Evolutionary conservation across 345 rosid genomes (phyloP).

Genomic region (Bretschneidera sinensis): DNA sequence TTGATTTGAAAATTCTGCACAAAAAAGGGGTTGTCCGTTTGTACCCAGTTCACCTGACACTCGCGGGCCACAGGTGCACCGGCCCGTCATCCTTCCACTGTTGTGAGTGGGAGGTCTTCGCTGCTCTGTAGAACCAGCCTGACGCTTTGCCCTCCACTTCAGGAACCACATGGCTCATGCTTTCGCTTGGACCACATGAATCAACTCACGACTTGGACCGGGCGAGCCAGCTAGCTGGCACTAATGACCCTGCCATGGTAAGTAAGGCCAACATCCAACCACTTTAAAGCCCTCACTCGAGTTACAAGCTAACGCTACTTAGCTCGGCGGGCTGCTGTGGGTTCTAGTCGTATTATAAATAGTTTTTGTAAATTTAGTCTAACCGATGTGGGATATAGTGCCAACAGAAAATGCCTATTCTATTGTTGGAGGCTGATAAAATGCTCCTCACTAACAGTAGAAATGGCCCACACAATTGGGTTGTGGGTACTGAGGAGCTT

Average conservation of each 20-base stretch:
- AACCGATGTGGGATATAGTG: too few species aligned
- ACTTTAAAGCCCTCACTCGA: slow-evolving; percentile 13
- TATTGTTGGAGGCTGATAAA: too few species aligned
- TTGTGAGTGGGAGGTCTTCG: slow-evolving; percentile 1
- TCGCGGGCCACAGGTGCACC: not conserved
- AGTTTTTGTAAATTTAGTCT: too few species aligned
- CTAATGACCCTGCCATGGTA: not conserved
- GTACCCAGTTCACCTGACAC: too few species aligned
- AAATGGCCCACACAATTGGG: too few species aligned
- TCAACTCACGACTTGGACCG: slow-evolving; percentile 7
- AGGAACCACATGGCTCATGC: not conserved
- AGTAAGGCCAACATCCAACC: not conserved
- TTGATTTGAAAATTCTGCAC: too few species aligned
- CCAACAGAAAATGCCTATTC: too few species aligned
- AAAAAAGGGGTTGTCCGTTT: not conserved
- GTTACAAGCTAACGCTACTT: slow-evolving; percentile 2
- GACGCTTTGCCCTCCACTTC: slow-evolving; percentile 1
- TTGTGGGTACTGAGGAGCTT: too few species aligned
- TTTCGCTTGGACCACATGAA: not conserved
- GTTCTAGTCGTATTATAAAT: too few species aligned
- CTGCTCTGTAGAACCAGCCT: slow-evolving; percentile 8
- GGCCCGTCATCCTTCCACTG: slow-evolving; percentile 9
- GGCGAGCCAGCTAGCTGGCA: not conserved
- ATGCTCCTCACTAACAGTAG: too few species aligned
- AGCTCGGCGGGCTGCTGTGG: not conserved